Evolutionary conservation across 2,329 filamentous ascomycete genomes (phyloP).

Genomic region (Sphaerostilbella broomeana): DNA sequence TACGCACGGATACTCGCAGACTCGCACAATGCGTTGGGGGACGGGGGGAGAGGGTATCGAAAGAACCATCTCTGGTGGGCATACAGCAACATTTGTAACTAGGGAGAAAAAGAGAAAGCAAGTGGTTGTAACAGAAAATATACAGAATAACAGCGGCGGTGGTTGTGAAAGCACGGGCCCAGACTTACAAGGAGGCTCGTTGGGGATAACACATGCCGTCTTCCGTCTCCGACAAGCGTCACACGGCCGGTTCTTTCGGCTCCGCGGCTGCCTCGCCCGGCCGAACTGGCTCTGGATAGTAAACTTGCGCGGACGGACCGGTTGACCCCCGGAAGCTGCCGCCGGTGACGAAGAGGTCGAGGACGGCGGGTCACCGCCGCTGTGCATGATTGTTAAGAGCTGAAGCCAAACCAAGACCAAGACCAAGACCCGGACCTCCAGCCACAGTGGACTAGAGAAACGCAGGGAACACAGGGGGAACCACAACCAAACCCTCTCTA

Average conservation of each 20-base stretch:
- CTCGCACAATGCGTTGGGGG: too few species aligned
- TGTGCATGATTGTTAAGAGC: conserved; percentile 8
- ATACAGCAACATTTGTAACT: too few species aligned
- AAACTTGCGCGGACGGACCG: conserved; percentile 29
- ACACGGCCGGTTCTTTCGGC: conserved; percentile 41
- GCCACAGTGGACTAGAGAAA: too few species aligned
- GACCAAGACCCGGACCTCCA: too few species aligned
- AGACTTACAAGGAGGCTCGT: conserved; percentile 37
- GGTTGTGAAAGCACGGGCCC: neutral
- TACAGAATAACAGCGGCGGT: neutral
- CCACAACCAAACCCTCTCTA: too few species aligned
- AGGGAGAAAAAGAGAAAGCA: neutral
- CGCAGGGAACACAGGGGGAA: too few species aligned
- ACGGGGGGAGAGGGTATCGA: too few species aligned
- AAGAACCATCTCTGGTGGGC: neutral
- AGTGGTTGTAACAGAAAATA: neutral
- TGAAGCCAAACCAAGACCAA: neutral
- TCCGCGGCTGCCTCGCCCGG: conserved; percentile 32
- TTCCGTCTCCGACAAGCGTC: conserved; percentile 39
- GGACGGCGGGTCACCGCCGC: conserved; percentile 8
- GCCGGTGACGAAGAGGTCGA: too few species aligned
- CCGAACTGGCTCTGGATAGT: conserved; percentile 37
- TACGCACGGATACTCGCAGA: too few species aligned
- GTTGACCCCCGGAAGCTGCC: conserved; percentile 4
- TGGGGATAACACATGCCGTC: conserved; percentile 41